Conservation (phyloP, 805 yeast species). For the Saccharomycopsis malanga region DNA sequence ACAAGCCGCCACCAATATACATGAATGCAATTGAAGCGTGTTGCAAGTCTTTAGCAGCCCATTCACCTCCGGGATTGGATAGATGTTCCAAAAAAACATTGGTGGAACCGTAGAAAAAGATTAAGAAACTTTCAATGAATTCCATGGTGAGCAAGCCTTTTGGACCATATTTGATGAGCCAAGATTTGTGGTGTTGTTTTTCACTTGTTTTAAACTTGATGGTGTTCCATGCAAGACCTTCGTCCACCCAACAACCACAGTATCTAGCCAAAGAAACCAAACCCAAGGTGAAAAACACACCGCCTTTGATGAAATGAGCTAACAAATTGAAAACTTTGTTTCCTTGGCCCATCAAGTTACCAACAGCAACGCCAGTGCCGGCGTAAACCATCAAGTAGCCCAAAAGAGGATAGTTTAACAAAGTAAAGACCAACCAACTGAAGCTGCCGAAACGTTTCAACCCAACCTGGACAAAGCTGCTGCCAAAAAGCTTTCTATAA, state of each 20-base stretch:
- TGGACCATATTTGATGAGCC: slow-evolving; percentile 25
- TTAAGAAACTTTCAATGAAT: slow-evolving; percentile 68
- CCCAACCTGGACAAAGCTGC: slow-evolving; percentile 24
- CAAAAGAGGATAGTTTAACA: slow-evolving; percentile 60
- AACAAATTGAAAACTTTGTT: slow-evolving; percentile 65
- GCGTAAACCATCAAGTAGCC: slow-evolving; percentile 51
- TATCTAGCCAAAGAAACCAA: slow-evolving; percentile 76
- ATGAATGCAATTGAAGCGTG: slow-evolving; percentile 87
- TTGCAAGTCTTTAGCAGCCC: slow-evolving; percentile 88
- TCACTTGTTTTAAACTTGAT: slow-evolving; percentile 8
- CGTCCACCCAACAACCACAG: slow-evolving; percentile 67
- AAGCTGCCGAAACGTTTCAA: slow-evolving; percentile 22
- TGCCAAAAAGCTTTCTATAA: slow-evolving; percentile 32
- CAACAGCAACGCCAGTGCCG: slow-evolving; percentile 53
- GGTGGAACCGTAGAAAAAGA: slow-evolving; percentile 82
- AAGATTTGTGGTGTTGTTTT: slow-evolving; percentile 26
- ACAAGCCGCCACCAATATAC: slow-evolving; percentile 85
- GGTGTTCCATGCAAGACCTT: slow-evolving; percentile 90
- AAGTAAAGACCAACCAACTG: slow-evolving; percentile 36
- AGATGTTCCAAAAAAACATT: slow-evolving; percentile 89
- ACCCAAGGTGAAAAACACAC: slow-evolving; percentile 75
- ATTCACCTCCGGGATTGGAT: slow-evolving; percentile 66
- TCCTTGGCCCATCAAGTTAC: slow-evolving; percentile 63
- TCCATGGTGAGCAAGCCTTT: slow-evolving; percentile 68
- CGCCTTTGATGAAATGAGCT: slow-evolving; percentile 96